A percentile compares a stretch with the other conserved stretches of the same genome.
These are phyloP conservation scores for Microstegium vimineum DNA, from an alignment of 176 grass and related monocot species.

Conservation along the genomic window DNA sequence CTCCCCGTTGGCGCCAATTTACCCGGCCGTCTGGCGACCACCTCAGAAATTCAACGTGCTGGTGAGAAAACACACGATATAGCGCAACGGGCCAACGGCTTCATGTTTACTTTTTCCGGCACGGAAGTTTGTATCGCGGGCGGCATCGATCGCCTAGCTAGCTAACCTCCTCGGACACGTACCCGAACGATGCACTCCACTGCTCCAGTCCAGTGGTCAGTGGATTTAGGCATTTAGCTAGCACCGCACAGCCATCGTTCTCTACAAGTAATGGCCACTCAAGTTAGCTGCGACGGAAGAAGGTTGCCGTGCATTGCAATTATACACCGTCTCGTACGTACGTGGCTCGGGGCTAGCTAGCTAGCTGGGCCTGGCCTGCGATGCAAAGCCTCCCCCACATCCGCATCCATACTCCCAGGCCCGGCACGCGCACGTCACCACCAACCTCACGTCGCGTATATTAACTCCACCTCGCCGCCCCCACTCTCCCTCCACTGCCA, in stretches of 20 bases:
- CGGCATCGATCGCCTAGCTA: neutral
- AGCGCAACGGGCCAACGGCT: neutral
- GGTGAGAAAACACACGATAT: conserved; percentile 28
- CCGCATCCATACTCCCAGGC: neutral
- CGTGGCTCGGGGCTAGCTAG: neutral
- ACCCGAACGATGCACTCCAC: neutral
- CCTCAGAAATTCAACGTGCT: conserved; percentile 19
- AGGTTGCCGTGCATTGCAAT: conserved; percentile 12
- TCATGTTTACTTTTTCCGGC: neutral
- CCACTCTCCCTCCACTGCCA: conserved; percentile 10
- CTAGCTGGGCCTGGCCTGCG: neutral
- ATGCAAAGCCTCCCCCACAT: neutral
- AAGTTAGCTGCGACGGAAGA: conserved; percentile 55
- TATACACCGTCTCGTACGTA: conserved; percentile 43
- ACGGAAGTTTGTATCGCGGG: neutral
- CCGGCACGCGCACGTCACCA: neutral
- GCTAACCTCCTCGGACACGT: neutral
- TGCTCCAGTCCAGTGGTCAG: neutral
- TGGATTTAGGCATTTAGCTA: too few species aligned
- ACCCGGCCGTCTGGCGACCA: neutral
- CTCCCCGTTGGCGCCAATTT: neutral
- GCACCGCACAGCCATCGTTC: neutral
- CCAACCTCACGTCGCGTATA: conserved; percentile 33
- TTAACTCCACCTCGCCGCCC: conserved; percentile 21
- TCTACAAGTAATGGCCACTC: conserved; percentile 57